These are phyloP conservation scores for Grammothele lineata DNA, from an alignment of 768 basidiomycete genomes.

Conservation along the genomic window DNA sequence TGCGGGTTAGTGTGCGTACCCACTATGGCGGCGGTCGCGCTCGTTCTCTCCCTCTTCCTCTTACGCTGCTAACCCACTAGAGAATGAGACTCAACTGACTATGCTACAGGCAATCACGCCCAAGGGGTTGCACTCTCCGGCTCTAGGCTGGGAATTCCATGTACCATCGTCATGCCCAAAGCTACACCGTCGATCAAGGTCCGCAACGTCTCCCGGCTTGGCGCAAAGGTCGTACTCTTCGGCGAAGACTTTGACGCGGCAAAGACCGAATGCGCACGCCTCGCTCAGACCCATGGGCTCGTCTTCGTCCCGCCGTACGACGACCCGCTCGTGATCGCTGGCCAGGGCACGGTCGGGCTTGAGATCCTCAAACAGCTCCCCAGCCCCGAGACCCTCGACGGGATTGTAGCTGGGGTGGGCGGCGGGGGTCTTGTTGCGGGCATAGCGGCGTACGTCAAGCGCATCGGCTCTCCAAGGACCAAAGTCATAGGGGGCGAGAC, in stretches of 20 bases:
- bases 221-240: constrained; percentile 90
- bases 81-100: too few relatives aligned
- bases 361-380: constrained; percentile 90
- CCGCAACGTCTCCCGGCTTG: constrained; percentile 88
- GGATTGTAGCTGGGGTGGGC: constrained; percentile 87
- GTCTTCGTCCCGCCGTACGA: constrained; percentile 96
- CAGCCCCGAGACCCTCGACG: constrained; percentile 72
- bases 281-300: constrained; percentile 72
- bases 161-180: constrained; percentile 98
- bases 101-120: constrained; percentile 84
- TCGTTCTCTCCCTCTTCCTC: background rate
- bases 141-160: constrained; percentile 78
- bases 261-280: constrained; percentile 87
- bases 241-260: constrained; percentile 95
- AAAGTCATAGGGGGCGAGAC: constrained; percentile 92
- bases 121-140: constrained; percentile 99
- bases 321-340: constrained; percentile 94
- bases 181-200: constrained; percentile 97
- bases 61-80: too few relatives aligned
- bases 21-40: background rate
- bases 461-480: constrained; percentile 81
- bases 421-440: constrained; percentile 94
- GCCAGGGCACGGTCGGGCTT: constrained; percentile 93
- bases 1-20: constrained; percentile 80
- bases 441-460: constrained; percentile 86